Percentiles rank a stretch among this genome's conserved stretches.
These are phyloP conservation scores for Pseudogymnoascus sp. DNA, from an alignment of 2,329 filamentous ascomycete genomes.

Conservation along the genomic window DNA sequence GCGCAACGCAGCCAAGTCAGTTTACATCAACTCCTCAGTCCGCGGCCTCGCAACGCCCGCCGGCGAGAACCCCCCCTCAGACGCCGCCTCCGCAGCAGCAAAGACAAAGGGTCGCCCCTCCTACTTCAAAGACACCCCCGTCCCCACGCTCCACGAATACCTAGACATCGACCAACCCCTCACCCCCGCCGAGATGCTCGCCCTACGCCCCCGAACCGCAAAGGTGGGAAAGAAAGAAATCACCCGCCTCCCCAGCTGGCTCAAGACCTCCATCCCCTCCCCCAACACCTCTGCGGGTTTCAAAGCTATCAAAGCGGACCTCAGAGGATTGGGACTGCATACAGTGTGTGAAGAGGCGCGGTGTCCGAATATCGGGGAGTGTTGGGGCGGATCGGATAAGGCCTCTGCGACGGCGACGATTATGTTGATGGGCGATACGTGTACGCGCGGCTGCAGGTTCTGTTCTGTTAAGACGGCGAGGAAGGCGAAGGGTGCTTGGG, in stretches of 20 bases:
- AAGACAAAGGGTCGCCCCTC: slow-evolving; percentile 25
- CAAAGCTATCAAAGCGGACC: slow-evolving; percentile 89
- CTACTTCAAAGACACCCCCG: slow-evolving; percentile 31
- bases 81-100: slow-evolving; percentile 10
- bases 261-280: slow-evolving; percentile 89
- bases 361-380: slow-evolving; percentile 96
- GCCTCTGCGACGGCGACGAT: slow-evolving; percentile 91
- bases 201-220: slow-evolving; percentile 47
- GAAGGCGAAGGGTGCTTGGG: slow-evolving; percentile 64
- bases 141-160: slow-evolving; percentile 53
- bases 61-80: slow-evolving; percentile 12
- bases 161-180: slow-evolving; percentile 38
- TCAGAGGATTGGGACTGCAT: slow-evolving; percentile 81
- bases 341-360: slow-evolving; percentile 97
- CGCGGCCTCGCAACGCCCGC: slow-evolving; percentile 14
- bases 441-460: slow-evolving; percentile 91
- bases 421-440: slow-evolving; percentile 99
- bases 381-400: slow-evolving; percentile 89
- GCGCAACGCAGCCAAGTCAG: slow-evolving; percentile 18
- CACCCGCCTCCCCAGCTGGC: slow-evolving; percentile 79
- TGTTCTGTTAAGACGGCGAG: slow-evolving; percentile 91
- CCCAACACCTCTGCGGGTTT: slow-evolving; percentile 62
- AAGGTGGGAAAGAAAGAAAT: slow-evolving; percentile 58
- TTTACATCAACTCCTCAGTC: slow-evolving; percentile 11
- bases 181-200: slow-evolving; percentile 47